Evolutionary conservation across 805 yeast genomes (phyloP).

Genomic region (Ogataea polymorpha): DNA sequence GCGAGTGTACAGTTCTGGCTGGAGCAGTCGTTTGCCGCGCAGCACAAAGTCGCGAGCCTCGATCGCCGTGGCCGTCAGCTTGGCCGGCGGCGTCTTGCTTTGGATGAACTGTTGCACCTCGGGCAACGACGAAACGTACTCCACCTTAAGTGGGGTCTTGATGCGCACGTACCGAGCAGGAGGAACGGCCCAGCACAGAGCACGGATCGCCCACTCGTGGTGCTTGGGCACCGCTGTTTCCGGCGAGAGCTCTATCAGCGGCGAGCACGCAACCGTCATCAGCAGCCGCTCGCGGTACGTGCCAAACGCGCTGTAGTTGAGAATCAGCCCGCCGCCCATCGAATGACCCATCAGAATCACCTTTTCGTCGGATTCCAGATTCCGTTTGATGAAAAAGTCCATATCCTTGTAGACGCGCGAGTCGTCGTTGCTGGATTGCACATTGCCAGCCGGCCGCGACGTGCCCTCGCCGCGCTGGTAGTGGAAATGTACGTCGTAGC

Average conservation of each 20-base stretch:
- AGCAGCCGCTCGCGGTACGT: constrained; percentile 42
- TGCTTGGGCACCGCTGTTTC: constrained; percentile 51
- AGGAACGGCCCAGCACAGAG: constrained; percentile 43
- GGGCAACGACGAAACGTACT: constrained; percentile 50
- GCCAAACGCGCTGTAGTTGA: constrained; percentile 62
- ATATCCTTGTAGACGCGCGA: constrained; percentile 54
- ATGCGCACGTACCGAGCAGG: constrained; percentile 38
- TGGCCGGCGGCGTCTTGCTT: constrained; percentile 37
- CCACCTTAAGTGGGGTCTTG: constrained; percentile 53
- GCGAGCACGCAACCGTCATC: constrained; percentile 53
- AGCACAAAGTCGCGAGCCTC: constrained; percentile 58
- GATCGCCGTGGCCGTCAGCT: constrained; percentile 53
- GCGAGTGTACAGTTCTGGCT: constrained; percentile 35
- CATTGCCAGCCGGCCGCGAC: constrained; percentile 49
- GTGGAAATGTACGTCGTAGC: constrained; percentile 65
- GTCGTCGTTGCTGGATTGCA: constrained; percentile 57
- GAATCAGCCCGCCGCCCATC: constrained; percentile 76
- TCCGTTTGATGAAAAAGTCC: constrained; percentile 50
- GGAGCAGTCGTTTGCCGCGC: constrained; percentile 55
- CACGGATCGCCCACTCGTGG: constrained; percentile 40
- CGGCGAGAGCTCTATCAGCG: constrained; percentile 58
- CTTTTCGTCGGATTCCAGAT: constrained; percentile 35
- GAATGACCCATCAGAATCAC: constrained; percentile 65
- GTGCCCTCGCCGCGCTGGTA: constrained; percentile 78
- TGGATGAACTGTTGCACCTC: constrained; percentile 44